phyloP scores from a whole-genome alignment of 768 basidiomycete species.

The Tricholoma terreum region DNA sequence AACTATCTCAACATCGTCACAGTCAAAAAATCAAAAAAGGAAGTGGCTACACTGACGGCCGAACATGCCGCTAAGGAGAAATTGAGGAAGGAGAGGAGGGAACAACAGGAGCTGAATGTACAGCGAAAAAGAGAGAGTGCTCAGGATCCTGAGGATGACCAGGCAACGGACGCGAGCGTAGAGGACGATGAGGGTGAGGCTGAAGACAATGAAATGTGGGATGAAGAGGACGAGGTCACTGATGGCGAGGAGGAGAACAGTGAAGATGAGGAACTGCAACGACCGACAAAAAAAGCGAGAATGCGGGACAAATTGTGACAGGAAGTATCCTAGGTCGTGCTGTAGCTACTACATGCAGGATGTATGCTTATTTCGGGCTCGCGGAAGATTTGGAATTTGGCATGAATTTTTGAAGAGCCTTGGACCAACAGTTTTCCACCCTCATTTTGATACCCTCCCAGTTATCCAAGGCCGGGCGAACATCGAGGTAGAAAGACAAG shows the following conservation, averaged over 20 bases:
- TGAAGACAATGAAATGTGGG: slow-evolving; percentile 40
- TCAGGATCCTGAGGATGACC: slow-evolving; percentile 32
- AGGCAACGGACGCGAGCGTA: slow-evolving; percentile 33
- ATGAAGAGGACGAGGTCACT: slow-evolving; percentile 64
- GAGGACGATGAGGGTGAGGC: slow-evolving; percentile 34
- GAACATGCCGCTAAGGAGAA: slow-evolving; percentile 77
- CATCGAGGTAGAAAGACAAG: slow-evolving; percentile 90
- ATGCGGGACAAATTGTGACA: slow-evolving; percentile 43
- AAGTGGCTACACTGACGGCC: slow-evolving; percentile 61
- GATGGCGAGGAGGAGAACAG: slow-evolving; percentile 52
- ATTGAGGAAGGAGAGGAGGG: slow-evolving; percentile 71
- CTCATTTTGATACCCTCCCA: slow-evolving; percentile 95
- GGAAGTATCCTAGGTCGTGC: not conserved
- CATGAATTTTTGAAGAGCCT: slow-evolving; percentile 23
- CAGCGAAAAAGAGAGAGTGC: slow-evolving; percentile 63
- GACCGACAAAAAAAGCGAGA: slow-evolving; percentile 56
- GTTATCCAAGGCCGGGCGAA: slow-evolving; percentile 88
- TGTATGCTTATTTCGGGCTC: not conserved
- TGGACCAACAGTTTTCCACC: slow-evolving; percentile 45
- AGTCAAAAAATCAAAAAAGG: slow-evolving; percentile 91
- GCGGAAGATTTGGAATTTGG: not conserved
- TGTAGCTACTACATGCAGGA: not conserved
- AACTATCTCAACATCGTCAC: slow-evolving; percentile 7
- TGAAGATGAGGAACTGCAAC: slow-evolving; percentile 41
- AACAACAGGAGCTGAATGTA: slow-evolving; percentile 92